Evolutionary conservation across 2,329 filamentous ascomycete genomes (phyloP), one percentile per base, ranked within the genome.

Genomic region (Aureobasidium namibiae): DNA sequence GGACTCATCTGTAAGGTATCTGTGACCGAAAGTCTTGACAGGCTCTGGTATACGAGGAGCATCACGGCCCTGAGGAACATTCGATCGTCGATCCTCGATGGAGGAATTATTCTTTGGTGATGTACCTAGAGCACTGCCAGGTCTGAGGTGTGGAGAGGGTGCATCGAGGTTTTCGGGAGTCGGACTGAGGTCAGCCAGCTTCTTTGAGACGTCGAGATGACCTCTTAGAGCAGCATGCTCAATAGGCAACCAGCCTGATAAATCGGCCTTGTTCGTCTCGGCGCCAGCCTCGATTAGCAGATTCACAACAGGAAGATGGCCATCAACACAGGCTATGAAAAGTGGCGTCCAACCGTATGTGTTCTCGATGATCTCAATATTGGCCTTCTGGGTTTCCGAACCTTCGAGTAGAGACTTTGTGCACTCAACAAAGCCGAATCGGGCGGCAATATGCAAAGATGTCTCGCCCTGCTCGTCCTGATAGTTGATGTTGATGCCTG

Each of bases 331-430:
- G 10, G 92, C 90, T 63, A 96, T 88, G 68, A 96, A 94, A 13
- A 99, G 78, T n/a, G 94, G 90, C 0, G 94, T 96, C 92, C 94
- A 99, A 3, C 87, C 85, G 69, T 95, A 97, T 0, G 88, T 87
- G 57, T 87, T 88, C 69, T 99, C 94, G 0, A 82, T 75, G 36
- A 95, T 75, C 66, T 96, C 88, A 0, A 91, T 76, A 62, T 96
- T 76, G 0, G 86, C 85, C 67, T 86, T 90, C 65, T 94, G 89
- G 44, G 82, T 78, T 6, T 79, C 74, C 0, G 83, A 86, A 2
- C 89, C 89, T 16, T 85, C 79, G 2, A 97, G 72, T 23, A 99
- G 77, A 23, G 90, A 84, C 61, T 80, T 83, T 14, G 89, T 90
- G 69, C 92, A 97, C 62, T 91, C 82, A 16, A 83, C 81, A 68